These are phyloP conservation scores for Obba rivulosa DNA, from an alignment of 768 basidiomycete genomes.

Conservation along the genomic window DNA sequence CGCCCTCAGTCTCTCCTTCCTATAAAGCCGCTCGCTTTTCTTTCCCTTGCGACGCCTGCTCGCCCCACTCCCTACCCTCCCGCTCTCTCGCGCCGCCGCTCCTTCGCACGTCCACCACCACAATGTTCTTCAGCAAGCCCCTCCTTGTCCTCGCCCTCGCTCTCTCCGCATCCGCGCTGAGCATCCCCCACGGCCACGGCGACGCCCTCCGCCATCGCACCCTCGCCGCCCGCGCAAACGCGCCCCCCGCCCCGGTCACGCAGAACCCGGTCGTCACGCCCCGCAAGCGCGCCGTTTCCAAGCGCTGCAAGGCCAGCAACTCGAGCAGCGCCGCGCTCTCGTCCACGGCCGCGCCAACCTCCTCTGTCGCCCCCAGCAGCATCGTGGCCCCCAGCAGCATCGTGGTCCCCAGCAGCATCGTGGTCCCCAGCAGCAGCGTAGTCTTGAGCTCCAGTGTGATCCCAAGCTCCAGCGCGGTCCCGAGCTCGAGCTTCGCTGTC, in stretches of 20 bases:
- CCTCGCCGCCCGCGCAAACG: not conserved
- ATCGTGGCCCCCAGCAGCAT: not conserved
- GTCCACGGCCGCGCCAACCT: slow-evolving; percentile 25
- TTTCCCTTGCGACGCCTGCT: slow-evolving; percentile 5
- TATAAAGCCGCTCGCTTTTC: slow-evolving; percentile 8
- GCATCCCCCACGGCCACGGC: slow-evolving; percentile 1
- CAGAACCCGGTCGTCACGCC: not conserved
- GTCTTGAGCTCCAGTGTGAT: too few species aligned
- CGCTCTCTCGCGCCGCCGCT: slow-evolving; percentile 6
- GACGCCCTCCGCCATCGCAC: slow-evolving; percentile 3
- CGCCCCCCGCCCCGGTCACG: not conserved
- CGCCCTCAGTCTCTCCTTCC: slow-evolving; percentile 1
- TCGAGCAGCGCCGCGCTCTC: slow-evolving; percentile 23
- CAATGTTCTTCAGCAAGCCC: slow-evolving; percentile 39
- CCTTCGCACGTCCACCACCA: slow-evolving; percentile 16
- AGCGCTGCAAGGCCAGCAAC: slow-evolving; percentile 1
- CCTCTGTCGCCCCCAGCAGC: not conserved
- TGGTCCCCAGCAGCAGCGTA: not conserved
- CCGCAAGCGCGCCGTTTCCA: slow-evolving; percentile 5
- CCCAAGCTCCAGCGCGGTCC: too few species aligned
- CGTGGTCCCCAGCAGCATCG: not conserved
- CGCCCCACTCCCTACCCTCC: slow-evolving; percentile 4
- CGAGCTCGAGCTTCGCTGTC: not conserved
- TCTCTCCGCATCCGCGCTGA: slow-evolving; percentile 2
- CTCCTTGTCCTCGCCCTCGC: slow-evolving; percentile 7